phyloP scores from a whole-genome alignment of 164 flowering plant species.

The Stephania japonica region DNA sequence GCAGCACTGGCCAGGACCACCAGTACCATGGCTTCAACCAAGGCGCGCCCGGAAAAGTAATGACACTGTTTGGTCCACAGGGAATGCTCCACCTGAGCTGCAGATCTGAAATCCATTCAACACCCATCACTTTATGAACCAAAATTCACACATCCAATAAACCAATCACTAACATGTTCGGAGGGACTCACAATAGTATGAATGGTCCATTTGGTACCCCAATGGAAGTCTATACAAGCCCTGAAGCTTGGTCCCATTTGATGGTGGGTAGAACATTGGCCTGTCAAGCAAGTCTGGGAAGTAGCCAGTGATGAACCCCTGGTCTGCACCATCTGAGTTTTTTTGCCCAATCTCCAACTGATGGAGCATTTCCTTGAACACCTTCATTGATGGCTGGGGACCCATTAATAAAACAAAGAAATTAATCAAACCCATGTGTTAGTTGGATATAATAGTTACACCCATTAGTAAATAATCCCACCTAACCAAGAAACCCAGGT shows the following conservation, averaged over 20 bases:
- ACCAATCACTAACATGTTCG: not conserved
- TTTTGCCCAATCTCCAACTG: constrained; percentile 44
- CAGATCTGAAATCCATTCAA: constrained; percentile 43
- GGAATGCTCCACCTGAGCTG: constrained; percentile 81
- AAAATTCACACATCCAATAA: not conserved
- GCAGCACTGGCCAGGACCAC: constrained; percentile 99
- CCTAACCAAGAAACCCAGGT: too few species aligned
- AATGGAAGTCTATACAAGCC: constrained; percentile 82
- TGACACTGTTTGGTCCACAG: constrained; percentile 93
- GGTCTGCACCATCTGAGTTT: constrained; percentile 94
- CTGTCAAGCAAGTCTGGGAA: constrained; percentile 77
- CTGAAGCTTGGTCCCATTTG: constrained; percentile 60
- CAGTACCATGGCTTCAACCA: constrained; percentile 99
- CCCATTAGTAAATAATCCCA: too few species aligned
- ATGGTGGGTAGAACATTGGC: constrained; percentile 82
- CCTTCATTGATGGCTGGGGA: constrained; percentile 72
- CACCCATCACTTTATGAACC: not conserved
- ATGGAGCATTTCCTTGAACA: constrained; percentile 76
- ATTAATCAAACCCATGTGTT: not conserved
- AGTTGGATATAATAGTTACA: not conserved
- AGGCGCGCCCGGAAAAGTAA: constrained; percentile 90
- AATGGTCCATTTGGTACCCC: constrained; percentile 99
- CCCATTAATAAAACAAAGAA: not conserved
- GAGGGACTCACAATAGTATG: constrained; percentile 28
- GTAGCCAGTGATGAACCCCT: constrained; percentile 74